Evolutionary conservation across 2,329 filamentous ascomycete species (phyloP).

Genomic region (Monosporascus ibericus): DNA sequence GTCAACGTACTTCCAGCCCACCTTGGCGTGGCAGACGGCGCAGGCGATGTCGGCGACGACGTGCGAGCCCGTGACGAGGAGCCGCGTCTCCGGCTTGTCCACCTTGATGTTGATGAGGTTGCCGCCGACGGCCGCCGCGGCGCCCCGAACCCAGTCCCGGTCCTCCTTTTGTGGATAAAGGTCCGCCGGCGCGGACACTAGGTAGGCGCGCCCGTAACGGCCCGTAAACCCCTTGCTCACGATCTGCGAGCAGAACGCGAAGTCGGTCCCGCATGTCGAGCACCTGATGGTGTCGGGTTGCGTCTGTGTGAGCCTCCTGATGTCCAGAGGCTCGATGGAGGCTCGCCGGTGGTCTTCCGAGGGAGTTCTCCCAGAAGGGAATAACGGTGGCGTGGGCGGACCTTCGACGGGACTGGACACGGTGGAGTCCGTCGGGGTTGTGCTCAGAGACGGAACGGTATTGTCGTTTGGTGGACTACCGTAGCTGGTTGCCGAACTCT

Average conservation of each 20-base stretch:
- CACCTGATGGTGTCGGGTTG: slow-evolving; percentile 54
- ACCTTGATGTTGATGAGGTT: slow-evolving; percentile 49
- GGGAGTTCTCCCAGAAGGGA: slow-evolving; percentile 3
- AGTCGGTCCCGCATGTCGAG: slow-evolving; percentile 50
- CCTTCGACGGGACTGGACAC: slow-evolving; percentile 17
- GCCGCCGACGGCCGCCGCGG: not conserved
- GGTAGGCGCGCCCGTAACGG: slow-evolving; percentile 57
- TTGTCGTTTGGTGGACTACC: slow-evolving; percentile 15
- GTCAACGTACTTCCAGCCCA: slow-evolving; percentile 66
- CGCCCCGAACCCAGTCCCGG: not conserved
- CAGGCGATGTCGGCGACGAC: slow-evolving; percentile 60
- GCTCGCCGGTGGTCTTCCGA: slow-evolving; percentile 6
- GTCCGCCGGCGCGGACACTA: slow-evolving; percentile 41
- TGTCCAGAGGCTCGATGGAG: slow-evolving; percentile 7
- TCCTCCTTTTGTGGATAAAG: slow-evolving; percentile 2
- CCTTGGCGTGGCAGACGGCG: slow-evolving; percentile 44
- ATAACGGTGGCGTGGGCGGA: slow-evolving; percentile 17
- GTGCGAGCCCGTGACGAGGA: slow-evolving; percentile 57
- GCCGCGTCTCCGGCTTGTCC: slow-evolving; percentile 47
- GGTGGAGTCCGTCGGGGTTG: slow-evolving; percentile 30
- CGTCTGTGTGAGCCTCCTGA: slow-evolving; percentile 31
- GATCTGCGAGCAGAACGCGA: slow-evolving; percentile 56
- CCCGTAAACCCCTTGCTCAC: slow-evolving; percentile 62
- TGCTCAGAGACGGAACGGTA: slow-evolving; percentile 27
- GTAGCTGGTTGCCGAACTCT: slow-evolving; percentile 24